Conservation (phyloP, 1,284 basidiomycete genomes). For the Ustilago curta region DNA sequence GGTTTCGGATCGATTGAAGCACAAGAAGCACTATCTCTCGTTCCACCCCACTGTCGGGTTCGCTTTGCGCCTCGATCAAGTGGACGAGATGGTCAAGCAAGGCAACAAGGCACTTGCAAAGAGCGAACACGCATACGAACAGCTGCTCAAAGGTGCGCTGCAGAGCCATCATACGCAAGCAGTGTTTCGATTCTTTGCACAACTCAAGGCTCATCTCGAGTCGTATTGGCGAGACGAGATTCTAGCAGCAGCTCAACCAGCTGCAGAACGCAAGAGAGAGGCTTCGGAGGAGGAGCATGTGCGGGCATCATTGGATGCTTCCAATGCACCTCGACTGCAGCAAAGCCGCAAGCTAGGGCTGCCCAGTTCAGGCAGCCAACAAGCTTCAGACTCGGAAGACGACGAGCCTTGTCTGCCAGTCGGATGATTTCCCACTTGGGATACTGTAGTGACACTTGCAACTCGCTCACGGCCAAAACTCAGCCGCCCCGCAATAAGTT, state of each 20-base stretch:
- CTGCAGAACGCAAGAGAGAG: neutral
- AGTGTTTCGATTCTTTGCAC: conserved; percentile 21
- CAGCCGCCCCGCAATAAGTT: too few species aligned
- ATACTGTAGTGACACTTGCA: neutral
- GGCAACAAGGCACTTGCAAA: conserved; percentile 16
- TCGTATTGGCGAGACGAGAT: conserved; percentile 22
- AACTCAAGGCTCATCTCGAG: conserved; percentile 44
- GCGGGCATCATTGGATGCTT: neutral
- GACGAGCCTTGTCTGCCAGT: conserved; percentile 27
- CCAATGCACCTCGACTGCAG: neutral
- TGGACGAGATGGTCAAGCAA: conserved; percentile 15
- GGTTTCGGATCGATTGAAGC: conserved; percentile 80
- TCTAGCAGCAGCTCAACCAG: neutral
- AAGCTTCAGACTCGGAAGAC: conserved; percentile 22
- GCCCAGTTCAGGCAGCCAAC: neutral
- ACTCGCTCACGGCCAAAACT: neutral
- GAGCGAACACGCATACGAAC: conserved; percentile 32
- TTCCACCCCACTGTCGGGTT: conserved; percentile 89
- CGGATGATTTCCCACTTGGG: conserved; percentile 2
- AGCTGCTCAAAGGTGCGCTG: conserved; percentile 36
- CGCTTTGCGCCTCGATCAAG: conserved; percentile 81
- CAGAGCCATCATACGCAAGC: conserved; percentile 31
- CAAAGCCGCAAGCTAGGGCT: conserved; percentile 19
- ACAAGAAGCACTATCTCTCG: conserved; percentile 89
- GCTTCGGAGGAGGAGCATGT: neutral